Base-by-base conservation (phyloP, 495 filamentous ascomycete genomes). In the Filosporella fistucella region DNA sequence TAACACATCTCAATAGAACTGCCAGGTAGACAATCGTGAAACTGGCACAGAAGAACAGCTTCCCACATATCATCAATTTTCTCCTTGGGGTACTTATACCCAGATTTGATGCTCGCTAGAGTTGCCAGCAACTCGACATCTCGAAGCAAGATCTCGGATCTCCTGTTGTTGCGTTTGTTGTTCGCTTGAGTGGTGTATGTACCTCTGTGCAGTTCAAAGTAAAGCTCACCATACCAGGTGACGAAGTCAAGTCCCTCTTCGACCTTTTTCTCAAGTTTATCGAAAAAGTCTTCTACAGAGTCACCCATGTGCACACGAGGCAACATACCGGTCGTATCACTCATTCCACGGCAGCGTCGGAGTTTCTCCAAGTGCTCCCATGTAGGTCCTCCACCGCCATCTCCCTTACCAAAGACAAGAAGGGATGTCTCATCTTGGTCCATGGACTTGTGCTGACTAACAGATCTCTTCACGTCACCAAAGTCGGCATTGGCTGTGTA, bases 201-300 rank as follows among this genome's bases (percentile, higher is more conserved):
- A 41, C 93, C 93, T 42, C 93, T 84, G 61, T 98, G 93, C 20
- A 97, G 76, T 66, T 98, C 93, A 57, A 98, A 91, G 63, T 98
- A 98, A 17, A 98, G 79, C 69, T 98, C 93, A 22, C 93, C 93
- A 60, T 95, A 96, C 93, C 93, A 98, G 0, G 93, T 96, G 22
- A 87, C 85, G 30, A 95, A 83, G n/a, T 88, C 72, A 1, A 80
- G 79, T 11, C 88, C 90, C 33, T 83, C 76, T 29, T 76, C 72
- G 25, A 68, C 74, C 52, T 81, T 86, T 57, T 81, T 76, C 67
- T 96, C 88, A 5, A 98, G 71, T 37, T 71, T 74, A 47, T 82
- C 85, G 57, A 96, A 98, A 71, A 96, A 98, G 55, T 95, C 89
- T 50, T 98, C 93, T n/a, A 96, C 93, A 1, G 88, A 90, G 32